A percentile compares a stretch with the other conserved stretches of the same genome.
Conservation (phyloP, 2,329 filamentous ascomycete genomes). For the Gyromitra esculenta region DNA sequence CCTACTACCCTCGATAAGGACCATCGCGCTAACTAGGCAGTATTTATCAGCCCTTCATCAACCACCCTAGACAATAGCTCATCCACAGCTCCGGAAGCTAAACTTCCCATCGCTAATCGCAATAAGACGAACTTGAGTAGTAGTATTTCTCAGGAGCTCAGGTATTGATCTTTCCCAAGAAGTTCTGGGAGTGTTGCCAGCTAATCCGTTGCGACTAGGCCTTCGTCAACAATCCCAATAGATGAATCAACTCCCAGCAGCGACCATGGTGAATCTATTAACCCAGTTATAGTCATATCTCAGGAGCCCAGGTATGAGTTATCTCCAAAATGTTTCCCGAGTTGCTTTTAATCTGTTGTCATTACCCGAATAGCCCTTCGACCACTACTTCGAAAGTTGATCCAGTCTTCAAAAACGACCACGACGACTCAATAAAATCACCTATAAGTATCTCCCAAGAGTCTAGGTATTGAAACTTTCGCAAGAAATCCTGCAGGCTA, state of each 20-base stretch:
- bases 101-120: background rate
- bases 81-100: background rate
- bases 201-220: too few relatives aligned
- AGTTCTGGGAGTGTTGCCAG: background rate
- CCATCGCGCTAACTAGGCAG: background rate
- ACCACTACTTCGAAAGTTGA: background rate
- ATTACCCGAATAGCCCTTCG: background rate
- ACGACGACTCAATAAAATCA: background rate
- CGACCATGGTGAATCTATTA: too few relatives aligned
- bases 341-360: background rate
- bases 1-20: background rate
- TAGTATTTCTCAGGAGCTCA: background rate
- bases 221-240: too few relatives aligned
- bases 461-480: background rate
- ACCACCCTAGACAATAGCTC: background rate
- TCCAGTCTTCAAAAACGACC: background rate
- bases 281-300: background rate
- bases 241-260: too few relatives aligned
- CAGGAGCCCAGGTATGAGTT: background rate
- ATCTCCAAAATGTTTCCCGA: background rate
- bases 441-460: background rate
- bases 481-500: background rate
- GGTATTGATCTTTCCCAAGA: background rate
- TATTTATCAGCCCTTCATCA: background rate
- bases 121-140: background rate